Evolutionary conservation across 1,139 yeast genomes (phyloP).

Genomic region (Pichia sp.): DNA sequence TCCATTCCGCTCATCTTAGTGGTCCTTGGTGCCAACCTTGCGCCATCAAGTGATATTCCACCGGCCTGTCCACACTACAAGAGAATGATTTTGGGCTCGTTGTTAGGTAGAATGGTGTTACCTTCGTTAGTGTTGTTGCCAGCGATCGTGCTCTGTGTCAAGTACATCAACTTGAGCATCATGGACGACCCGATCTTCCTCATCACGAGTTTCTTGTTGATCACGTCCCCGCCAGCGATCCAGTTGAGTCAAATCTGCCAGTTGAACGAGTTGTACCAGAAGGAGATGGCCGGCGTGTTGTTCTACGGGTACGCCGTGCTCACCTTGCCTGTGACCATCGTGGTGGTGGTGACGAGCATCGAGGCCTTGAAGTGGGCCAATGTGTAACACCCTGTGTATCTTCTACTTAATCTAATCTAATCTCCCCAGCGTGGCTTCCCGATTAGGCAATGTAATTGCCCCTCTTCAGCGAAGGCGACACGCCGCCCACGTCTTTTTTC

Average conservation of each 20-base stretch:
- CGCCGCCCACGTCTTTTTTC: too few relatives aligned
- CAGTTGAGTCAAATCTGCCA: constrained; percentile 83
- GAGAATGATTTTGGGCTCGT: constrained; percentile 63
- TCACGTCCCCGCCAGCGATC: constrained; percentile 83
- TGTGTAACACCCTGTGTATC: too few relatives aligned
- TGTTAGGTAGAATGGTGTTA: constrained; percentile 72
- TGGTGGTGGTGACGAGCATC: constrained; percentile 66
- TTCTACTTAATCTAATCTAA: too few relatives aligned
- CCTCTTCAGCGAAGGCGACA: too few relatives aligned
- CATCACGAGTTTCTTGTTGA: constrained; percentile 70
- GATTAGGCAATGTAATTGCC: too few relatives aligned
- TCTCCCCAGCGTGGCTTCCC: too few relatives aligned
- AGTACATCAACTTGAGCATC: constrained; percentile 63
- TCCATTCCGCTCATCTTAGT: constrained; percentile 83
- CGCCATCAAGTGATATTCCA: constrained; percentile 64
- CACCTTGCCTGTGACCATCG: constrained; percentile 74
- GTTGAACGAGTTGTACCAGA: constrained; percentile 69
- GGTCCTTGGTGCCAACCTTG: constrained; percentile 73
- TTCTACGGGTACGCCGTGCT: constrained; percentile 83
- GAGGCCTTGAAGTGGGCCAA: constrained; percentile 53
- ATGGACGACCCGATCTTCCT: constrained; percentile 83
- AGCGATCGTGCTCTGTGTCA: constrained; percentile 61
- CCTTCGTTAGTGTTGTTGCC: constrained; percentile 73
- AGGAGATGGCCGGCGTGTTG: constrained; percentile 84
- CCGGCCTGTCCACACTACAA: constrained; percentile 59